A percentile compares a stretch with the other conserved stretches of the same genome.
phyloP scores from a whole-genome alignment of 345 rosid genomes.

The Populus deltoides region DNA sequence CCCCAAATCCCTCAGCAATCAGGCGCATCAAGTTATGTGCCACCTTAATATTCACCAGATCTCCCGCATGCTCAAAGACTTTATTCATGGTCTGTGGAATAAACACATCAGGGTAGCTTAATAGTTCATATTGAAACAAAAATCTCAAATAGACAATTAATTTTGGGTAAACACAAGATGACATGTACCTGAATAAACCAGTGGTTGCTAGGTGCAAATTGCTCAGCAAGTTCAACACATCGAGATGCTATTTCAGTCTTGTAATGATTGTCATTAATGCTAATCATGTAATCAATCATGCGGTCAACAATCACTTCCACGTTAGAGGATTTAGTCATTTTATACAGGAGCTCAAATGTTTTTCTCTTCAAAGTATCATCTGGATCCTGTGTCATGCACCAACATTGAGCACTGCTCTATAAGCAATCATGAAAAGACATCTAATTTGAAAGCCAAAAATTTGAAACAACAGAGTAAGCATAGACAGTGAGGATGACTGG shows the following conservation, averaged over 20 bases:
- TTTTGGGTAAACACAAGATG: slow-evolving; percentile 7
- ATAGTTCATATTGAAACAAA: slow-evolving; percentile 15
- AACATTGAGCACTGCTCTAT: slow-evolving; percentile 2
- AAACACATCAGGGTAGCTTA: slow-evolving; percentile 9
- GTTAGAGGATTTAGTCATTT: slow-evolving; percentile 95
- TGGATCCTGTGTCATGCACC: slow-evolving; percentile 66
- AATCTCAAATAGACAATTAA: neutral
- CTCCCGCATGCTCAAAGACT: slow-evolving; percentile 98
- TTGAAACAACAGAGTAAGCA: neutral
- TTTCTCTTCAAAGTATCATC: slow-evolving; percentile 97
- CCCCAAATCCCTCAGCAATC: slow-evolving; percentile 97
- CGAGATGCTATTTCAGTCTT: slow-evolving; percentile 97
- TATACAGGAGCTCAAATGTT: slow-evolving; percentile 86
- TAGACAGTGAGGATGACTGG: neutral
- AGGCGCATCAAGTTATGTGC: slow-evolving; percentile 94
- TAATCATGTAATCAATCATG: slow-evolving; percentile 97
- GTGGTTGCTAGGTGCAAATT: slow-evolving; percentile 96
- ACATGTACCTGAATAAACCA: slow-evolving; percentile 91
- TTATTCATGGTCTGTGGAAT: slow-evolving; percentile 78
- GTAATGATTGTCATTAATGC: slow-evolving; percentile 88
- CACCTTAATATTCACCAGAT: slow-evolving; percentile 86
- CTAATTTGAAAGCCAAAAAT: neutral
- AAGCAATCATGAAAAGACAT: neutral
- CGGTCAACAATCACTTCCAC: slow-evolving; percentile 98
- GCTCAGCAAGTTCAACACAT: slow-evolving; percentile 93